These are phyloP conservation scores for Zangia roseola DNA, from an alignment of 768 basidiomycete species.

Conservation along the genomic window DNA sequence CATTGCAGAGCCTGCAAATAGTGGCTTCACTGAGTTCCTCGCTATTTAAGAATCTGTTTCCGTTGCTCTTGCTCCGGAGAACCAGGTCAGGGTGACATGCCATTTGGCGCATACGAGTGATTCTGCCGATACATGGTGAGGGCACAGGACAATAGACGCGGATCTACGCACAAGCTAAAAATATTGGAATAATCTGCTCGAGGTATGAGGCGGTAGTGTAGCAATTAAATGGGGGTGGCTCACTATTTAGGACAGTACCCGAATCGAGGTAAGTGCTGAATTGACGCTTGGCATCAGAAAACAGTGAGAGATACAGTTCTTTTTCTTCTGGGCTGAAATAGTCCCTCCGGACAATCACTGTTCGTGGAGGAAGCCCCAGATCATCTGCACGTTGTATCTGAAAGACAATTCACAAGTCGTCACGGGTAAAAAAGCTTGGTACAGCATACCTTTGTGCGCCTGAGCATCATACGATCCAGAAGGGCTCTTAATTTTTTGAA, in stretches of 20 bases:
- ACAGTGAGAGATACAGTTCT: slow-evolving; percentile 88
- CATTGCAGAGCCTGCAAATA: slow-evolving; percentile 94
- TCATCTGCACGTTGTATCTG: slow-evolving; percentile 95
- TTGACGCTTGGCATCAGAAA: slow-evolving; percentile 89
- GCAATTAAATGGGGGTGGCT: slow-evolving; percentile 29
- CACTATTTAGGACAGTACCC: slow-evolving; percentile 91
- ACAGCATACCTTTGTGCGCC: slow-evolving; percentile 69
- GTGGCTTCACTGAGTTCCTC: slow-evolving; percentile 71
- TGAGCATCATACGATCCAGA: slow-evolving; percentile 93
- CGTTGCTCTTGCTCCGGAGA: slow-evolving; percentile 79
- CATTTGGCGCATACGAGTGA: slow-evolving; percentile 96
- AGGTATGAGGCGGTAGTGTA: slow-evolving; percentile 3
- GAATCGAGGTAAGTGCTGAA: slow-evolving; percentile 89
- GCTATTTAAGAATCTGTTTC: slow-evolving; percentile 51
- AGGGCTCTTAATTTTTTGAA: slow-evolving; percentile 92
- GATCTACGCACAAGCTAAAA: slow-evolving; percentile 62
- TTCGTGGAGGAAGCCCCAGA: slow-evolving; percentile 90
- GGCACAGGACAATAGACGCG: background rate
- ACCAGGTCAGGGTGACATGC: slow-evolving; percentile 95
- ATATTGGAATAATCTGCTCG: slow-evolving; percentile 82
- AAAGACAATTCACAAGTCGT: background rate
- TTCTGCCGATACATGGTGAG: slow-evolving; percentile 41
- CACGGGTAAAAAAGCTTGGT: background rate
- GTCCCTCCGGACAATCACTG: slow-evolving; percentile 83
- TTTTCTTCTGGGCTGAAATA: slow-evolving; percentile 97